Evolutionary conservation across 2,329 filamentous ascomycete genomes (phyloP).

Genomic region (Penicillium sp.): DNA sequence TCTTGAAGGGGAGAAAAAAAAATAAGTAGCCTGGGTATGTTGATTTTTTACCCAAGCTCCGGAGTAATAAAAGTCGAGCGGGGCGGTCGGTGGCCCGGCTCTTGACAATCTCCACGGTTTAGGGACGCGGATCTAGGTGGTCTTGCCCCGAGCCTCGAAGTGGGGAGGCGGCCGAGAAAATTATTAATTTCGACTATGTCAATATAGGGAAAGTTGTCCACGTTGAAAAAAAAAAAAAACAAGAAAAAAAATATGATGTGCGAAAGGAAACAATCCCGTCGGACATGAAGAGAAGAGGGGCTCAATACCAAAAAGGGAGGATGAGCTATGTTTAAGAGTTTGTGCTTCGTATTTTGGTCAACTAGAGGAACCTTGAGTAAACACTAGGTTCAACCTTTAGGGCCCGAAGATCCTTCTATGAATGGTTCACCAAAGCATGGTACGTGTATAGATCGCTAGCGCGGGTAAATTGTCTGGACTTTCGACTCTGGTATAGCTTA

Average conservation of each 20-base stretch:
- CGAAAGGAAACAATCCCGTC: no score
- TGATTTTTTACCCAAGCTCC: neutral
- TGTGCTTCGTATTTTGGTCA: neutral
- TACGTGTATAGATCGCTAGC: conserved; percentile 9
- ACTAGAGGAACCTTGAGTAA: neutral
- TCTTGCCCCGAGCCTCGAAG: conserved; percentile 5
- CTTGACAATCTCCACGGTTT: conserved; percentile 15
- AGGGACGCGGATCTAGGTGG: conserved; percentile 6
- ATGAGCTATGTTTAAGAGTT: neutral
- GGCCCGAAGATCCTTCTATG: neutral
- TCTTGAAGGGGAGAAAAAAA: neutral
- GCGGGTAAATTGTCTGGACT: conserved; percentile 4
- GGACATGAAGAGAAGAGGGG: no score
- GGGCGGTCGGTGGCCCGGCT: conserved; percentile 15
- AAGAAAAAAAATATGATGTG: no score
- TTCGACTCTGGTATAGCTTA: neutral
- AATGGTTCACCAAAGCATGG: neutral
- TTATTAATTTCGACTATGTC: neutral
- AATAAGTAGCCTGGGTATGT: neutral
- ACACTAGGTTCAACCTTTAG: neutral
- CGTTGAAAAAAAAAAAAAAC: neutral
- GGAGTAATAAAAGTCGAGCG: conserved; percentile 2
- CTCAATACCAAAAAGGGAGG: neutral
- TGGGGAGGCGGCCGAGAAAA: neutral
- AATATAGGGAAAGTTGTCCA: neutral